Evolutionary conservation across 83 land plant genomes (phyloP).

Genomic region (Thuja plicata): DNA sequence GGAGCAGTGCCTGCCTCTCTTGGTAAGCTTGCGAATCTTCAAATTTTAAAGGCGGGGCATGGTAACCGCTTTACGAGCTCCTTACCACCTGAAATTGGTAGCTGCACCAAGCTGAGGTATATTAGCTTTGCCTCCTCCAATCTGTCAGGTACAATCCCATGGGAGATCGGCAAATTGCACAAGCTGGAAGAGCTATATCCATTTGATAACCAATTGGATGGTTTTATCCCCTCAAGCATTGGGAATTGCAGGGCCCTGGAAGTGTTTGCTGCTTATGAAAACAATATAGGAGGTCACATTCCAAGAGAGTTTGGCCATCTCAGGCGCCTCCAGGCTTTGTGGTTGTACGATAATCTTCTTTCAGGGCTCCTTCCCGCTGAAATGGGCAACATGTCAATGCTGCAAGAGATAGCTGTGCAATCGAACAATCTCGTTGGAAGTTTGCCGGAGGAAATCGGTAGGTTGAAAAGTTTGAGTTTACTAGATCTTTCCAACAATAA

Average conservation of each 20-base stretch:
- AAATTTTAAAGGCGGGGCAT: no score
- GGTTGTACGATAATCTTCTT: no score
- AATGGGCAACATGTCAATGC: constrained; percentile 19
- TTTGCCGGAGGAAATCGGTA: constrained; percentile 45
- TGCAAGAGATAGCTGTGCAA: neutral
- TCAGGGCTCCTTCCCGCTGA: constrained; percentile 41
- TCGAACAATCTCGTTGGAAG: constrained; percentile 27
- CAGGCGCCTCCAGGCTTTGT: constrained; percentile 39
- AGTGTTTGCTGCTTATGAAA: no score
- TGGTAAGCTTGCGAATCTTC: no score
- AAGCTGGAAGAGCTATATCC: constrained; percentile 20
- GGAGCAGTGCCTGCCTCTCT: no score
- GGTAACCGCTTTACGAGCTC: no score
- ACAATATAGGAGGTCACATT: no score
- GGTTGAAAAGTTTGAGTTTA: constrained; percentile 14
- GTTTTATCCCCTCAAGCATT: constrained; percentile 36
- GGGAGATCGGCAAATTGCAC: neutral
- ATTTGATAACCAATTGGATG: constrained; percentile 18
- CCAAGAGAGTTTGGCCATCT: no score
- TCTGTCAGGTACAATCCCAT: constrained; percentile 34
- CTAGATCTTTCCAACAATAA: constrained; percentile 37
- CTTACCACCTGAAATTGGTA: no score
- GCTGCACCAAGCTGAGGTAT: constrained; percentile 20
- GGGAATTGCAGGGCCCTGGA: no score
- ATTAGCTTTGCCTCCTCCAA: constrained; percentile 39